Conservation (phyloP, 805 yeast genomes). For the Cyberlindnera galapagoensis region DNA sequence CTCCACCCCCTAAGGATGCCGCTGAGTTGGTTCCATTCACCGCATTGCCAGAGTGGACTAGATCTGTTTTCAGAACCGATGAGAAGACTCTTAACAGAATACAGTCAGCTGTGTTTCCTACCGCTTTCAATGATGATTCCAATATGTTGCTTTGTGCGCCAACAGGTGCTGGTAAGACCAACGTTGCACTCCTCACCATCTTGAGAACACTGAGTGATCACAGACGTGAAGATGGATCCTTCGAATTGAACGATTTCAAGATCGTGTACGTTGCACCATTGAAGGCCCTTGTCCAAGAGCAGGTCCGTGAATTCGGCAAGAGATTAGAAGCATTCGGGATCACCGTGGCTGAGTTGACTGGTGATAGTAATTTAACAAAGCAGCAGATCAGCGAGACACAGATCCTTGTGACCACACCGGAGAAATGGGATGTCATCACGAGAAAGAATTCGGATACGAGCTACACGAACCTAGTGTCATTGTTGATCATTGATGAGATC, state of each 20-base stretch:
- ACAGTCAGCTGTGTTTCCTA: constrained; percentile 76
- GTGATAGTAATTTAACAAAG: constrained; percentile 74
- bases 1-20: constrained; percentile 40
- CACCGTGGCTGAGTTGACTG: constrained; percentile 80
- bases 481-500: constrained; percentile 85
- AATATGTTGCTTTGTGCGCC: constrained; percentile 91
- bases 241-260: constrained; percentile 54
- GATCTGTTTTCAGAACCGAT: constrained; percentile 58
- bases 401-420: constrained; percentile 88
- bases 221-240: constrained; percentile 41
- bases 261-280: constrained; percentile 88
- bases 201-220: constrained; percentile 54
- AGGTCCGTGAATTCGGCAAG: constrained; percentile 77
- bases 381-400: constrained; percentile 76
- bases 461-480: constrained; percentile 55
- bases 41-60: constrained; percentile 79
- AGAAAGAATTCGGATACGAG: constrained; percentile 69
- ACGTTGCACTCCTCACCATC: constrained; percentile 84
- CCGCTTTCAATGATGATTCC: constrained; percentile 65
- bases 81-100: constrained; percentile 74
- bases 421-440: constrained; percentile 95
- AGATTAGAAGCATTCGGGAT: constrained; percentile 60
- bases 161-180: constrained; percentile 98
- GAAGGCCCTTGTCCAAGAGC: constrained; percentile 94
- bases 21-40: constrained; percentile 46